phyloP scores from a whole-genome alignment of 208 protist genomes.

The Crithidia bombi region DNA sequence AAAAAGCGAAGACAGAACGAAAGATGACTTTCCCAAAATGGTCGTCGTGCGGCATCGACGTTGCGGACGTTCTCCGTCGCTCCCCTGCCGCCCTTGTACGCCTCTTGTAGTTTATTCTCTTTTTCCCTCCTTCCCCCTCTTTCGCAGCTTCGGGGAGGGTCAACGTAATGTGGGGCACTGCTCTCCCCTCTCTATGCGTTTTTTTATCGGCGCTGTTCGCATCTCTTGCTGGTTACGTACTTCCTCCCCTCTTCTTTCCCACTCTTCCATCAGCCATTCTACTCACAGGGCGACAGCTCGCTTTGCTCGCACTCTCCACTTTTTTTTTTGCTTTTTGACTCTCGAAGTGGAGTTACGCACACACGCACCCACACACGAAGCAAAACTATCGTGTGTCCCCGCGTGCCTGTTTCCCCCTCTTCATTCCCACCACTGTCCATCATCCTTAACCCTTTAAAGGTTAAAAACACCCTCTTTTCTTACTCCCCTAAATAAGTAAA shows the following conservation, averaged over 20 bases:
- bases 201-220: not conserved
- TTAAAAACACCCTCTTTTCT: too few species aligned
- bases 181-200: not conserved
- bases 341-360: not conserved
- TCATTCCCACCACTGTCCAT: not conserved
- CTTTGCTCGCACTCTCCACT: too few species aligned
- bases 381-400: not conserved
- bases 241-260: slow-evolving; percentile 2
- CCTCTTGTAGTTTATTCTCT: too few species aligned
- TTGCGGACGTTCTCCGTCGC: too few species aligned
- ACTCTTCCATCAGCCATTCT: not conserved
- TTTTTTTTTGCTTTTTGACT: not conserved
- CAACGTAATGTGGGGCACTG: too few species aligned
- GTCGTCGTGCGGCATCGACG: too few species aligned
- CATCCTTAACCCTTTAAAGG: not conserved
- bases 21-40: too few species aligned
- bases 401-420: not conserved
- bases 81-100: too few species aligned
- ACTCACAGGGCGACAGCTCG: too few species aligned
- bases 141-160: too few species aligned
- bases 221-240: not conserved
- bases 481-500: too few species aligned
- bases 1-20: not conserved
- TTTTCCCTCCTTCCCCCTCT: too few species aligned
- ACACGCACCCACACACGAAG: not conserved